These are phyloP conservation scores for Capsicum chinense DNA, from an alignment of 257 asterid genomes.

Conservation along the genomic window DNA sequence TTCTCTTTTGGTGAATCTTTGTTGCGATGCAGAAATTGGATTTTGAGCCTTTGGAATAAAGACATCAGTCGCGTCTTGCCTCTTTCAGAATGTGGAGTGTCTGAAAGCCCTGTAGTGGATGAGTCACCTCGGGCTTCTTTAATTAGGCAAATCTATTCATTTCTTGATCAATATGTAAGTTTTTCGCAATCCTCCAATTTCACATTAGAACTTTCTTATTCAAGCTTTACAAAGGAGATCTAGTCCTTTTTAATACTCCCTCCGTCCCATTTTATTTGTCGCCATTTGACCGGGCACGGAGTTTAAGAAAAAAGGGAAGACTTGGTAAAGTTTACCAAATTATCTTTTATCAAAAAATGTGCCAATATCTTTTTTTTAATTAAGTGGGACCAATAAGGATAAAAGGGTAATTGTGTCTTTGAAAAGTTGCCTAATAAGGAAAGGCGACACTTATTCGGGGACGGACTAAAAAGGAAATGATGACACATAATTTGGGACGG, in stretches of 20 bases:
- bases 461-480: too few relatives aligned
- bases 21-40: slow-evolving; percentile 69
- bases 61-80: slow-evolving; percentile 85
- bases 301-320: too few relatives aligned
- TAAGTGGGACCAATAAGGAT: too few relatives aligned
- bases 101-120: slow-evolving; percentile 57
- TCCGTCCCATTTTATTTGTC: too few relatives aligned
- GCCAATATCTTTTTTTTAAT: too few relatives aligned
- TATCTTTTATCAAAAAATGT: too few relatives aligned
- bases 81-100: slow-evolving; percentile 75
- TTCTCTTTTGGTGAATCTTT: slow-evolving; percentile 40
- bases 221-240: slow-evolving; percentile 32
- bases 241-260: background rate
- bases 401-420: too few relatives aligned
- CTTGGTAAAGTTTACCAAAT: too few relatives aligned
- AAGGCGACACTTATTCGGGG: too few relatives aligned
- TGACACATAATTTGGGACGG: too few relatives aligned
- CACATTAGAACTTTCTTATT: slow-evolving; percentile 5
- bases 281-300: too few relatives aligned
- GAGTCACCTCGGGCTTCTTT: slow-evolving; percentile 69
- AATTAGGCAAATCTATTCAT: slow-evolving; percentile 68
- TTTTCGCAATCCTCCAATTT: slow-evolving; percentile 31
- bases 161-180: slow-evolving; percentile 95
- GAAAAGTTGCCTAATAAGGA: too few relatives aligned
- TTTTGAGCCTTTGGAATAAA: slow-evolving; percentile 92